Evolutionary conservation across 2,329 filamentous ascomycete species (phyloP).

Genomic region (Verticillium longisporum): DNA sequence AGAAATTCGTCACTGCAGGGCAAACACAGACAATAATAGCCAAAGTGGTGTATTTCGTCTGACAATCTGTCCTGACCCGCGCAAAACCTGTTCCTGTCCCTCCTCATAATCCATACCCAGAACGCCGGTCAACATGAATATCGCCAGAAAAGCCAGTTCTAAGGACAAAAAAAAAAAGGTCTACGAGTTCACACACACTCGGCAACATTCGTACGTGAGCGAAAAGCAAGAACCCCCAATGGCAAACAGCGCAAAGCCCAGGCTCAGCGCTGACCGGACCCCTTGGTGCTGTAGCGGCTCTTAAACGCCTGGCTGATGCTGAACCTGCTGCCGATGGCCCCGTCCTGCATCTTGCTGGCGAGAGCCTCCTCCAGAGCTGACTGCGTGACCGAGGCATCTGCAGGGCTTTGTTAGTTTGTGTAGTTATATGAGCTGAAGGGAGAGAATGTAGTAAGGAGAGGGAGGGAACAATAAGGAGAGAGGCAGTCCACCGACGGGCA

Average conservation of each 20-base stretch:
- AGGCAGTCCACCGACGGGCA: too few relatives aligned
- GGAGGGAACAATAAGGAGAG: too few relatives aligned
- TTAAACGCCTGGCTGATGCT: conserved; percentile 63
- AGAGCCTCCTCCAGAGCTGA: conserved; percentile 74
- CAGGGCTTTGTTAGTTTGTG: not conserved
- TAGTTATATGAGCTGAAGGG: too few relatives aligned
- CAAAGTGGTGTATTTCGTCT: not conserved
- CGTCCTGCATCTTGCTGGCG: conserved; percentile 63
- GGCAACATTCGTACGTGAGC: too few relatives aligned
- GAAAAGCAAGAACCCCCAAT: too few relatives aligned
- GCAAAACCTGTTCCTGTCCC: not conserved
- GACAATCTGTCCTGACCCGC: not conserved
- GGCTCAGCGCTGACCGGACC: conserved; percentile 5
- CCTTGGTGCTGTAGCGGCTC: conserved; percentile 47
- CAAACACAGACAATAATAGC: too few relatives aligned
- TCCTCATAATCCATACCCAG: conserved; percentile 6
- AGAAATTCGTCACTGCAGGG: too few relatives aligned
- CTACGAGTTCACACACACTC: too few relatives aligned
- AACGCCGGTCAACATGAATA: conserved; percentile 3
- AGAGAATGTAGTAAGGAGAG: too few relatives aligned
- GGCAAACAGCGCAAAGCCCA: not conserved
- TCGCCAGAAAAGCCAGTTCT: too few relatives aligned
- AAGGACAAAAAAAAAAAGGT: too few relatives aligned
- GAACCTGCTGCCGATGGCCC: conserved; percentile 53
- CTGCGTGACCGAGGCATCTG: conserved; percentile 74